Conservation (phyloP, 2,329 filamentous ascomycete genomes). For the Colletotrichum nymphaeae region DNA sequence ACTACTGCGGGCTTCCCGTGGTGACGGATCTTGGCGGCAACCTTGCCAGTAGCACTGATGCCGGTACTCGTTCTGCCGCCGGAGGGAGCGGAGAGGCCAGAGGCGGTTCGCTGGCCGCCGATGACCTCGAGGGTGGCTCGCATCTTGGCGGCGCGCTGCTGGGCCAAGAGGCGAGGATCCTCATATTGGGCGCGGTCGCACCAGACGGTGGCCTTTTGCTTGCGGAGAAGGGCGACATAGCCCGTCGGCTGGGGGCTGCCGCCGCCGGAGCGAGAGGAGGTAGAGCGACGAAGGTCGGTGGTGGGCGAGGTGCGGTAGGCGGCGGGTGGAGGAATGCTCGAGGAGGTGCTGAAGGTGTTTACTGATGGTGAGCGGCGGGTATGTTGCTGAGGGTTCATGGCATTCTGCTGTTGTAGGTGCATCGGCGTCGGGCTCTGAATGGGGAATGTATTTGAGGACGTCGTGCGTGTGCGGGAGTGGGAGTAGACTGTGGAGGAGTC, state of each 20-base stretch:
- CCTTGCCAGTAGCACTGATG: slow-evolving; percentile 70
- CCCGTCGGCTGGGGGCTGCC: slow-evolving; percentile 68
- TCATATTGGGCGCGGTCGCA: slow-evolving; percentile 94
- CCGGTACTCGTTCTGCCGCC: slow-evolving; percentile 71
- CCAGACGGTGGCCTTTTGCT: slow-evolving; percentile 98
- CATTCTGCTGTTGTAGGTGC: slow-evolving; percentile 48
- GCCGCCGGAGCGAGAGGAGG: slow-evolving; percentile 80
- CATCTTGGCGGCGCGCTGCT: slow-evolving; percentile 88
- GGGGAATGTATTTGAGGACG: slow-evolving; percentile 66
- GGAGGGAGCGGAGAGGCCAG: slow-evolving; percentile 53
- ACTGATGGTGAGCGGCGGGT: slow-evolving; percentile 72
- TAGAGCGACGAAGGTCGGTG: slow-evolving; percentile 77
- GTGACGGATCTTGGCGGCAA: slow-evolving; percentile 88
- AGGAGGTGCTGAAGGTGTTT: slow-evolving; percentile 76
- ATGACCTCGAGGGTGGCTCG: slow-evolving; percentile 87
- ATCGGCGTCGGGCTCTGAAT: slow-evolving; percentile 44
- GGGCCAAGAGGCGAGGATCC: slow-evolving; percentile 84
- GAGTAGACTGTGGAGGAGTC: slow-evolving; percentile 53
- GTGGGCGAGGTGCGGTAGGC: slow-evolving; percentile 67
- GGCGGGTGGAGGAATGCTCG: slow-evolving; percentile 72
- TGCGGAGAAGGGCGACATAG: slow-evolving; percentile 95
- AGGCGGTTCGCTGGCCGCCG: slow-evolving; percentile 62
- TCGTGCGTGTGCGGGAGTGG: slow-evolving; percentile 67
- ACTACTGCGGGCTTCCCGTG: slow-evolving; percentile 84
- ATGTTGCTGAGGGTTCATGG: slow-evolving; percentile 48